A percentile compares a stretch with the other conserved stretches of the same genome.
phyloP scores from a whole-genome alignment of 768 basidiomycete genomes.

The Lactarius hatsudake region DNA sequence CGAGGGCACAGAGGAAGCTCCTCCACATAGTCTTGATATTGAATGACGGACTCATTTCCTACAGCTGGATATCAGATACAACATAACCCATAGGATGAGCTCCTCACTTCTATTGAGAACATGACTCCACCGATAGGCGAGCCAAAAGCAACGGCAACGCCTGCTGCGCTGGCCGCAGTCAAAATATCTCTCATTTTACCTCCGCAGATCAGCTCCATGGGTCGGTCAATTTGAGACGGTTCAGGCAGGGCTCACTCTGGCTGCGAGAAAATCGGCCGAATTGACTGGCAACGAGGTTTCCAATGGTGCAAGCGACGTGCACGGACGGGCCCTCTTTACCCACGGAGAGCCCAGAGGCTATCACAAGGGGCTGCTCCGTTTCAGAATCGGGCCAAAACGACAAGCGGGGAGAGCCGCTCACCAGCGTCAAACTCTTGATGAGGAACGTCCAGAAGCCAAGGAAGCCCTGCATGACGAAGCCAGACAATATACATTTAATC shows the following conservation, averaged over 20 bases:
- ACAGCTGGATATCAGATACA: constrained; percentile 11
- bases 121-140: constrained; percentile 97
- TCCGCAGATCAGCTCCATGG: constrained; percentile 33
- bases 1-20: constrained; percentile 94
- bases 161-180: constrained; percentile 94
- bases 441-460: constrained; percentile 85
- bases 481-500: constrained; percentile 96
- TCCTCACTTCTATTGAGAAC: constrained; percentile 90
- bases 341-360: constrained; percentile 94
- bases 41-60: constrained; percentile 99
- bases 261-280: constrained; percentile 83
- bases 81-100: background rate
- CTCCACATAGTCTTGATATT: constrained; percentile 99
- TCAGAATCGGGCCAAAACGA: constrained; percentile 8
- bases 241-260: constrained; percentile 57
- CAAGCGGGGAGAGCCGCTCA: constrained; percentile 40
- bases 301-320: constrained; percentile 94
- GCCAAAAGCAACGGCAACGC: constrained; percentile 97
- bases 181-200: constrained; percentile 87
- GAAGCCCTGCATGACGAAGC: constrained; percentile 96
- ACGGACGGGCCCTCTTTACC: constrained; percentile 99
- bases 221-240: constrained; percentile 1
- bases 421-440: constrained; percentile 92
- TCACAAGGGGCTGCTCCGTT: constrained; percentile 77
- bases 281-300: constrained; percentile 80